Evolutionary conservation across 176 grass and related monocot genomes (phyloP), one percentile per base, ranked within the genome.

Genomic region (Rhynchospora breviuscula): DNA sequence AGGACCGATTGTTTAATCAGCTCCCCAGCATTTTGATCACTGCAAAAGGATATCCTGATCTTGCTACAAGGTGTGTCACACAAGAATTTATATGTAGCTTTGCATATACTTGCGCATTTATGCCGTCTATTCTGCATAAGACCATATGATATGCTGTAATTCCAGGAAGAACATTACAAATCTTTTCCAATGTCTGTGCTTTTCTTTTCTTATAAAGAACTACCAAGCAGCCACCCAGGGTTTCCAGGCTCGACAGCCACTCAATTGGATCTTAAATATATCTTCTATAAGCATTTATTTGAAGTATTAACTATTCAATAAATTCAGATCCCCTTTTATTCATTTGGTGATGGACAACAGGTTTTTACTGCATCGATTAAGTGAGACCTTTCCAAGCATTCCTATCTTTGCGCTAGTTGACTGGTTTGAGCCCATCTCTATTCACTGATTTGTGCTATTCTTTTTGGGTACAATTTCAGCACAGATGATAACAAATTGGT

Each of bases 11-110:
- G 40, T 95, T 93, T 84, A 88, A 85, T 87, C 89, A 93, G 66
- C 87, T 98, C 22, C 95, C 95, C 4, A 94, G 89, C 61, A 87
- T 98, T 80, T 79, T 98, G 59, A 90, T 98, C 75, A 98, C 95
- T 35, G 92, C 89, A 74, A 98, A 98, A 89, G 95, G 95, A 81
- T 98, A 95, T 90, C 95, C 95, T 93, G 95, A 95, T 85, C 86
- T 98, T 35, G 95, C 95, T 8, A 90, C 95, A 57, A 98, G 95
- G 95, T 98, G 84, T 44, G 22, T 21, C 49, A 60, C 51, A 76
- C 44, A 13, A 72, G 43, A 84, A 60, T 67, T 69, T 10, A 67
- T 69, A 1, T 67, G 12, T 17, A 13, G 7, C 12, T 45, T 40
- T 19, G 33, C 2, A 7, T 8, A 56, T 77, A 54, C 29, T 40